Conservation (phyloP, 2,329 filamentous ascomycete species). For the Juglanconis oblonga region DNA sequence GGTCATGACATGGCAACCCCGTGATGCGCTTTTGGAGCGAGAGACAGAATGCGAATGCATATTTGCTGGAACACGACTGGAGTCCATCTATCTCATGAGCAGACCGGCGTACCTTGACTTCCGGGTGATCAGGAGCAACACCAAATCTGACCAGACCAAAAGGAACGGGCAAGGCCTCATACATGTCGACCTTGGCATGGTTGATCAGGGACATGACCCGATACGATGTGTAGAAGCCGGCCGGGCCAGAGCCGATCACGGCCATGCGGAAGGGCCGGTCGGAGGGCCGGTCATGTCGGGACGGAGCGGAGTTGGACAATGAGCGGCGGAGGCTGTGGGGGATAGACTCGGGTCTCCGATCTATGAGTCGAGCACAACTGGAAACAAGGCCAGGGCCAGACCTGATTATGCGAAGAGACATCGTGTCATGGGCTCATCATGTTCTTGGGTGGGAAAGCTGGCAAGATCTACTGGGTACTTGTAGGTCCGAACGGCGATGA, state of each 20-base stretch:
- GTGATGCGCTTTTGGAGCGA: no score
- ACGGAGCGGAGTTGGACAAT: conserved; percentile 13
- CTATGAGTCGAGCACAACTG: neutral
- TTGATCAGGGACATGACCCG: conserved; percentile 75
- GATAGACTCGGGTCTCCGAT: neutral
- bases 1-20: neutral
- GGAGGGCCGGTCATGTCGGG: conserved; percentile 49
- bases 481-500: neutral
- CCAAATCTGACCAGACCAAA: conserved; percentile 91
- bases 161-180: conserved; percentile 87
- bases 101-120: conserved; percentile 73
- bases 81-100: neutral
- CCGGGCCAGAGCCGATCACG: conserved; percentile 88
- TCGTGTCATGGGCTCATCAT: neutral
- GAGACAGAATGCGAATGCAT: no score
- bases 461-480: neutral
- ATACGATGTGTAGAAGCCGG: conserved; percentile 92
- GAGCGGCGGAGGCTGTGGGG: neutral
- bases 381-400: neutral
- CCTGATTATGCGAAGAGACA: conserved; percentile 7
- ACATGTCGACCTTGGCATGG: conserved; percentile 84
- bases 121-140: conserved; percentile 96
- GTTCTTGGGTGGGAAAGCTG: neutral
- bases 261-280: conserved; percentile 70
- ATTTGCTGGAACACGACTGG: neutral